Evolutionary conservation across 441 rosid species (phyloP).

Genomic region (Populus hybrid): DNA sequence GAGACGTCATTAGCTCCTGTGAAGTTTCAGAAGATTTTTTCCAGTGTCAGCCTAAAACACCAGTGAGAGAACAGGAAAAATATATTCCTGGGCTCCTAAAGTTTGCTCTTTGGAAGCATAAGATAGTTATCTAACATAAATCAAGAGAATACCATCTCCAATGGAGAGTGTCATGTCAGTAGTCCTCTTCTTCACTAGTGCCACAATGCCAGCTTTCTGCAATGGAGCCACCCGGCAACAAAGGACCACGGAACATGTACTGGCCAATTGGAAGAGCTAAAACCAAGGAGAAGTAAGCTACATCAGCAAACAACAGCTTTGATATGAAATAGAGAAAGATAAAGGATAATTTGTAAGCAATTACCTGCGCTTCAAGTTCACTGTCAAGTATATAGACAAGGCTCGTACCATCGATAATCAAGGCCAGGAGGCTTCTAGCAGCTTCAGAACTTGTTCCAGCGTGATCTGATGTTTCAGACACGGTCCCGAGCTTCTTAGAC

Average conservation of each 20-base stretch:
- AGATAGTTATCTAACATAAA: no score
- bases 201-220: constrained; percentile 36
- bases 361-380: constrained; percentile 87
- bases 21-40: no score
- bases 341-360: constrained; percentile 9
- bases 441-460: constrained; percentile 36
- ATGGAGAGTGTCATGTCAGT: constrained; percentile 28
- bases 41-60: no score
- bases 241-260: constrained; percentile 78
- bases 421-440: constrained; percentile 40
- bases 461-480: constrained; percentile 29
- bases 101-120: no score
- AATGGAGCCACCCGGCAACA: constrained; percentile 97
- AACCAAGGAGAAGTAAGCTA: constrained; percentile 24
- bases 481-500: constrained; percentile 39
- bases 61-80: no score
- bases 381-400: constrained; percentile 93
- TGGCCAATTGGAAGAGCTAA: constrained; percentile 81
- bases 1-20: no score
- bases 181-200: constrained; percentile 85
- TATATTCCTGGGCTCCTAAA: no score
- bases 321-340: constrained; percentile 3
- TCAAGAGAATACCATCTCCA: no score
- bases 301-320: constrained; percentile 18
- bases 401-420: constrained; percentile 98